Evolutionary conservation across 495 filamentous ascomycete species (phyloP).

Genomic region (Hypoxylon fragiforme): DNA sequence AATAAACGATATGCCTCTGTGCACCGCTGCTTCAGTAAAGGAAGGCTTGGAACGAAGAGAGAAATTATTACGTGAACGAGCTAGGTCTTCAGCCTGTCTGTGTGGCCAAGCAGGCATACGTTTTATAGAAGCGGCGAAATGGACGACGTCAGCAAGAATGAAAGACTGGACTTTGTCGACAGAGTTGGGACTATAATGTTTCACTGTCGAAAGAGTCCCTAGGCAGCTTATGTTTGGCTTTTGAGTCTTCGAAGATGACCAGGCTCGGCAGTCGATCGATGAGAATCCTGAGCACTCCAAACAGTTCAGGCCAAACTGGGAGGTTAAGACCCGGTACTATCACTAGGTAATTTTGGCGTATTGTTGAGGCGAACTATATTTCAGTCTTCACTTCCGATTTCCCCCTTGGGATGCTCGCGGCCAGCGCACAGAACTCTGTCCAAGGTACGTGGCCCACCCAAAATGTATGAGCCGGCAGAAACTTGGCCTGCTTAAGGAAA

Average conservation of each 20-base stretch:
- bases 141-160: slow-evolving; percentile 5
- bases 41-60: neutral
- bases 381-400: slow-evolving; percentile 5
- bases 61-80: slow-evolving; percentile 1
- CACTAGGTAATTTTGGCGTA: neutral
- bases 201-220: slow-evolving; percentile 4
- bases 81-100: slow-evolving; percentile 10
- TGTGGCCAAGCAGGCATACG: slow-evolving; percentile 8
- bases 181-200: neutral
- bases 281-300: neutral
- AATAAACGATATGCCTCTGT: slow-evolving; percentile 5
- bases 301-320: slow-evolving; percentile 2
- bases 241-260: neutral
- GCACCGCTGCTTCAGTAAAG: neutral
- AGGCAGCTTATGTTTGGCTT: slow-evolving; percentile 5
- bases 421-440: slow-evolving; percentile 22
- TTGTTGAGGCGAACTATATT: slow-evolving; percentile 10
- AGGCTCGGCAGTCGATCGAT: slow-evolving; percentile 1
- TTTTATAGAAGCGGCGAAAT: slow-evolving; percentile 4
- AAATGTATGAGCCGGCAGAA: slow-evolving; percentile 9
- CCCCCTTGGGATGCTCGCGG: slow-evolving; percentile 1
- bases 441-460: slow-evolving; percentile 8
- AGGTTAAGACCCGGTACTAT: slow-evolving; percentile 6
- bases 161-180: neutral
- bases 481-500: neutral